phyloP scores from a whole-genome alignment of 306 rosid species.

The Abrus pulchellus region DNA sequence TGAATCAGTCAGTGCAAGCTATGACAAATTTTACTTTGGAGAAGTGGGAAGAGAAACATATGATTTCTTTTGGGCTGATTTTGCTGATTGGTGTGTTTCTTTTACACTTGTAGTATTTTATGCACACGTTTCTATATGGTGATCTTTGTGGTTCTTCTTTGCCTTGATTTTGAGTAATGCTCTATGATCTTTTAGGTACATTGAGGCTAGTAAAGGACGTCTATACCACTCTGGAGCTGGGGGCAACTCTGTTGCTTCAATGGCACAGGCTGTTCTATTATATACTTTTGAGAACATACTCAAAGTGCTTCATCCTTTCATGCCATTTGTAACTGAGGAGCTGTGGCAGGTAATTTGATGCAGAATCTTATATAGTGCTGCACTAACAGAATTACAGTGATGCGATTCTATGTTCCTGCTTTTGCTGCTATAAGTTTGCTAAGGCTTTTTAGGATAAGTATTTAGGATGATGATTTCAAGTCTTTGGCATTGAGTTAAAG shows the following conservation, averaged over 20 bases:
- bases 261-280: slow-evolving; percentile 85
- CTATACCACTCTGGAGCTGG: slow-evolving; percentile 73
- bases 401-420: not conserved
- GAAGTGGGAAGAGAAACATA: slow-evolving; percentile 90
- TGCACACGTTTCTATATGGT: not conserved
- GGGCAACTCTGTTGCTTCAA: slow-evolving; percentile 61
- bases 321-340: slow-evolving; percentile 99
- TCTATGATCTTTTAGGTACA: slow-evolving; percentile 67
- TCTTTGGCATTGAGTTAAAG: slow-evolving; percentile 6
- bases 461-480: slow-evolving; percentile 12
- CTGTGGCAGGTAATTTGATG: slow-evolving; percentile 84
- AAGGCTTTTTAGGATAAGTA: not conserved
- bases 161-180: slow-evolving; percentile 34
- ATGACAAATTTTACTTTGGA: slow-evolving; percentile 92
- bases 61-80: slow-evolving; percentile 97
- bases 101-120: slow-evolving; percentile 1
- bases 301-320: slow-evolving; percentile 89
- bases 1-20: slow-evolving; percentile 78
- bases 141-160: slow-evolving; percentile 24
- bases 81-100: slow-evolving; percentile 87
- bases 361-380: not conserved
- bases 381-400: not conserved
- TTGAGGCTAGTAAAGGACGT: slow-evolving; percentile 93
- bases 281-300: slow-evolving; percentile 87
- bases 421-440: slow-evolving; percentile 2